Conservation (phyloP, 306 rosid genomes). For the Astragalus glycyphyllos region DNA sequence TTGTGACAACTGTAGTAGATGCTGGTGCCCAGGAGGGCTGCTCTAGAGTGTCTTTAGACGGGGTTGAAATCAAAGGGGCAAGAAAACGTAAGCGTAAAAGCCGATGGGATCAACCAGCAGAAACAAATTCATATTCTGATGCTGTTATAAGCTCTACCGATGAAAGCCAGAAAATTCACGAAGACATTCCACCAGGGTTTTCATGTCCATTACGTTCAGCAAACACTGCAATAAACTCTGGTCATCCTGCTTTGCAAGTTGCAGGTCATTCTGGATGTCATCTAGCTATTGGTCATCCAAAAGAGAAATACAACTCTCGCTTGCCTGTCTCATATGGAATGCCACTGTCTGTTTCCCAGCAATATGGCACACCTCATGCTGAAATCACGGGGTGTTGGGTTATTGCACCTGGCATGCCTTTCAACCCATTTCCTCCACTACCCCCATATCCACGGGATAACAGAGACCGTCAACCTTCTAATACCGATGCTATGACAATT, state of each 20-base stretch:
- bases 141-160: slow-evolving; percentile 45
- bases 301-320: slow-evolving; percentile 73
- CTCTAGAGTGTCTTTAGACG: slow-evolving; percentile 53
- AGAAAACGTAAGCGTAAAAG: slow-evolving; percentile 89
- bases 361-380: slow-evolving; percentile 62
- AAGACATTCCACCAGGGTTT: slow-evolving; percentile 96
- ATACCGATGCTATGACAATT: slow-evolving; percentile 38
- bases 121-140: slow-evolving; percentile 50
- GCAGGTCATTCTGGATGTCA: slow-evolving; percentile 45
- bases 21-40: slow-evolving; percentile 56
- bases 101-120: slow-evolving; percentile 98
- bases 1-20: slow-evolving; percentile 50
- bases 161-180: slow-evolving; percentile 55
- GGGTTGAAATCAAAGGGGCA: slow-evolving; percentile 46
- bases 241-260: slow-evolving; percentile 47
- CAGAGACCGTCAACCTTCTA: slow-evolving; percentile 53
- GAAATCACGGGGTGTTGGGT: slow-evolving; percentile 66
- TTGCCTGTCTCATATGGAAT: slow-evolving; percentile 87
- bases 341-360: slow-evolving; percentile 70
- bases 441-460: slow-evolving; percentile 68
- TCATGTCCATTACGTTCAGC: slow-evolving; percentile 62
- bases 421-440: slow-evolving; percentile 88
- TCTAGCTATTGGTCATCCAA: slow-evolving; percentile 66
- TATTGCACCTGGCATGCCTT: slow-evolving; percentile 92
- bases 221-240: slow-evolving; percentile 45